Evolutionary conservation across 192 early-diverging fungal species (phyloP), one percentile per base, ranked within the genome.

Genomic region (Cetraspora pellucida): DNA sequence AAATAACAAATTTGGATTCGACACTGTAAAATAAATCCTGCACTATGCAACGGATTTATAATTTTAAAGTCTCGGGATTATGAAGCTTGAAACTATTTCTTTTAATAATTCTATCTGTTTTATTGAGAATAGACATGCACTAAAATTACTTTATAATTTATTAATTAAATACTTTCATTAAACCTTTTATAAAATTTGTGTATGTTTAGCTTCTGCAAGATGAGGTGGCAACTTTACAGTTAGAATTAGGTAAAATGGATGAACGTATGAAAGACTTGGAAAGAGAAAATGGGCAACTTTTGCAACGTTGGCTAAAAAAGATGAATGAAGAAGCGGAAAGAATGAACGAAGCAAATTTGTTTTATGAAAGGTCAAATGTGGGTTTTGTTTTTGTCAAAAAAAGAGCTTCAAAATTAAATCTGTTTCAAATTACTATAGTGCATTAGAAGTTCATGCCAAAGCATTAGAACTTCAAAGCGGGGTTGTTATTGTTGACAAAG

Each of bases 271-370:
- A 86, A 30, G 83, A 87, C 30, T 80, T 99, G 60, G 91, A 92
- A 79, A 74, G 82, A 17, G 97, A 99, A 79, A 97, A 99, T 81
- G 87, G 83, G 14, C 88, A 96, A 61, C 85, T 99, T 46, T 85
- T 99, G 30, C 90, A 95, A 75, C 85, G 97, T 66, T 97, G 95
- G 95, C 87, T 96, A 45, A 91, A 93, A 79, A 95, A 92, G 82
- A 95, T 89, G 92, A 94, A 92, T 75, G 90, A 93, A 72, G 92
- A 95, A 77, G 96, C 93, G 1, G 89, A 94, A 44, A 91, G 91
- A 78, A 93, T 99, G 90, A 98, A 99, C 81, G 93, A 94, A 57
- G 95, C 91, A 4, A 99, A 95, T 71, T 87, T 89, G 64, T 93
- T 94, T 84, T 88, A 94, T 76, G 97, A 96, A 89, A 85, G 81